Conservation (phyloP, 2,329 filamentous ascomycete genomes). For the Trichoderma simmonsii region DNA sequence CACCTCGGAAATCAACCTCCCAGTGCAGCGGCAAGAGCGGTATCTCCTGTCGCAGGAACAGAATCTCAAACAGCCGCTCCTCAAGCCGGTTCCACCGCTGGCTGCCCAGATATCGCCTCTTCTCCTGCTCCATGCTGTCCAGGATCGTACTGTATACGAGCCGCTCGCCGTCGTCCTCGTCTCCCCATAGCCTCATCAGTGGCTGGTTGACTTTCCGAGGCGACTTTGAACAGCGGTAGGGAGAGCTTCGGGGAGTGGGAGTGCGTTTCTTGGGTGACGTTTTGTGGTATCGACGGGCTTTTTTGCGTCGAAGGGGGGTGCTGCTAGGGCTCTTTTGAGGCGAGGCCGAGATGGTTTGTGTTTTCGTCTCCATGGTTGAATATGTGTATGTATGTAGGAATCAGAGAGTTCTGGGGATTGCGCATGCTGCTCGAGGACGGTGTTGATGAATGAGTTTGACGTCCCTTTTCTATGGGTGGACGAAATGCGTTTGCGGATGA, state of each 20-base stretch:
- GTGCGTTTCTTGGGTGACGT: neutral
- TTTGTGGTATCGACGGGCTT: neutral
- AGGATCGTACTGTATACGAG: neutral
- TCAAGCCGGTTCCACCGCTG: conserved; percentile 52
- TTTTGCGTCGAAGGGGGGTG: neutral
- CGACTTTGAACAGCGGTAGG: neutral
- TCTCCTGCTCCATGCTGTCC: conserved; percentile 45
- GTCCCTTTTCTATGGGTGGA: neutral
- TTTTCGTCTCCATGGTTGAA: neutral
- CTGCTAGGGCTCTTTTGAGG: neutral
- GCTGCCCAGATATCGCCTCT: conserved; percentile 40
- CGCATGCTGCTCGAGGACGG: neutral
- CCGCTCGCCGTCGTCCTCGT: neutral
- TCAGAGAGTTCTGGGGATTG: neutral
- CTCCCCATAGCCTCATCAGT: neutral
- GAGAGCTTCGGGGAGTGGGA: neutral
- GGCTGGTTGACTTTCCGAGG: neutral
- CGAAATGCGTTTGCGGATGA: neutral
- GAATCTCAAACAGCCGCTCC: conserved; percentile 40
- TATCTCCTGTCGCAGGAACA: conserved; percentile 41
- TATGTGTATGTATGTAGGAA: neutral
- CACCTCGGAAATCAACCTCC: conserved; percentile 39
- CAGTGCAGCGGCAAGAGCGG: conserved; percentile 41
- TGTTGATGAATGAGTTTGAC: neutral
- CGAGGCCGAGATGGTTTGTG: neutral